phyloP scores from a whole-genome alignment of 148 eudicot genomes.

The Camellia lanceoleosa region DNA sequence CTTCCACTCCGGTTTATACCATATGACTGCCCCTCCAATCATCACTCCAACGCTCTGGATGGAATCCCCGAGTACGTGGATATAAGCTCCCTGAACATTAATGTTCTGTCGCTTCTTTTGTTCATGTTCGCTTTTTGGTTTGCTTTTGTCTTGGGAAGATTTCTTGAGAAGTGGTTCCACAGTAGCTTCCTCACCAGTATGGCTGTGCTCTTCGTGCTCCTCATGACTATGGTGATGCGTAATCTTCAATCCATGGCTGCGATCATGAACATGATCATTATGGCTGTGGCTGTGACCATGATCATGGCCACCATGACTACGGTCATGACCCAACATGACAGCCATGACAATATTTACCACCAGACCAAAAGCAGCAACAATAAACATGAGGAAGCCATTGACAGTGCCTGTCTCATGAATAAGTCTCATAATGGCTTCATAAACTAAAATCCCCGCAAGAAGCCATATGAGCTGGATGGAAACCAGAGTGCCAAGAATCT shows the following conservation, averaged over 20 bases:
- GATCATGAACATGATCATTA: slow-evolving; percentile 13
- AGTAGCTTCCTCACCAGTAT: slow-evolving; percentile 36
- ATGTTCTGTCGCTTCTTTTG: slow-evolving; percentile 54
- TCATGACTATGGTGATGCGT: slow-evolving; percentile 16
- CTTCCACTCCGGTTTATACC: slow-evolving; percentile 92
- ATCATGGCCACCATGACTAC: slow-evolving; percentile 49
- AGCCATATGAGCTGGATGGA: slow-evolving; percentile 95
- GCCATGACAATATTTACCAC: slow-evolving; percentile 74
- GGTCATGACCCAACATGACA: slow-evolving; percentile 71
- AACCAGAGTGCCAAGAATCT: slow-evolving; percentile 82
- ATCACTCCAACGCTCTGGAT: slow-evolving; percentile 93
- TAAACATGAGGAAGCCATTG: slow-evolving; percentile 76
- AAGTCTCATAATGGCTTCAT: slow-evolving; percentile 66
- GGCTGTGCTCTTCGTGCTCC: slow-evolving; percentile 27
- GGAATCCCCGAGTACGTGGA: slow-evolving; percentile 93
- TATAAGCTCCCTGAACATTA: slow-evolving; percentile 89
- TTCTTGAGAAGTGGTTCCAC: slow-evolving; percentile 44
- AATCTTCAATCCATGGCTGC: slow-evolving; percentile 42
- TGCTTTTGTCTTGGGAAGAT: slow-evolving; percentile 15
- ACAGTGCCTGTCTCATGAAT: slow-evolving; percentile 58
- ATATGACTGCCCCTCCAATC: slow-evolving; percentile 90
- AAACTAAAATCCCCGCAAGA: slow-evolving; percentile 80
- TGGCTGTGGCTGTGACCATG: slow-evolving; percentile 26
- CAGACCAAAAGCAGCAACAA: slow-evolving; percentile 72
- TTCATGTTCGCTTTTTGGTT: slow-evolving; percentile 10